A percentile compares a stretch with the other conserved stretches of the same genome.
These are phyloP conservation scores for Thoreauomyces humboldtii DNA, from an alignment of 192 early-diverging fungal species.

Conservation along the genomic window DNA sequence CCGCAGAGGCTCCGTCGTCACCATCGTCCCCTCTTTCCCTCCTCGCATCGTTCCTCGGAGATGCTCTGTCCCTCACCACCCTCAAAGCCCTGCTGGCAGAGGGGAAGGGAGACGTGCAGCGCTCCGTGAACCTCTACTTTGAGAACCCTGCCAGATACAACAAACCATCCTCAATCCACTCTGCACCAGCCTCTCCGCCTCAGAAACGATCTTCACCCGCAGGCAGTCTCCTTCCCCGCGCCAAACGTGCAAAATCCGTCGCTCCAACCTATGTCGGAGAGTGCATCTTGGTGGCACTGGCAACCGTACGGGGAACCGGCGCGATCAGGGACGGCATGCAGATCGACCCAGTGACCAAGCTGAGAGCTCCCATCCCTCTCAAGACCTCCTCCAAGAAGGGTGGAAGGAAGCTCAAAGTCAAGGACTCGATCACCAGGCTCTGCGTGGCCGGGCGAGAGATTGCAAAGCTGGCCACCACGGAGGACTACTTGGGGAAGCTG, in stretches of 20 bases:
- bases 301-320: slow-evolving; percentile 4
- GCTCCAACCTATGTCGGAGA: slow-evolving; percentile 21
- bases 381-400: no score
- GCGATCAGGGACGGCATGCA: slow-evolving; percentile 12
- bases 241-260: no score
- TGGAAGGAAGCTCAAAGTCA: no score
- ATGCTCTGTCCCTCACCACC: background rate
- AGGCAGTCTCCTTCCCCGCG: no score
- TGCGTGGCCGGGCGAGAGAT: slow-evolving; percentile 8
- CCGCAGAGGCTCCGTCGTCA: background rate
- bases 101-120: background rate
- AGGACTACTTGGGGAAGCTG: slow-evolving; percentile 19
- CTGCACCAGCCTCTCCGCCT: background rate
- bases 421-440: slow-evolving; percentile 8
- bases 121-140: slow-evolving; percentile 10
- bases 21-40: background rate
- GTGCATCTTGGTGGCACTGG: slow-evolving; percentile 3
- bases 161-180: background rate
- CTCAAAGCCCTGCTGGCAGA: background rate
- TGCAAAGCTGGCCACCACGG: slow-evolving; percentile 10
- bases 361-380: no score
- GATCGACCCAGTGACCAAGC: slow-evolving; percentile 12
- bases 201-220: no score
- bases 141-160: slow-evolving; percentile 13
- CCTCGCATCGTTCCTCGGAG: slow-evolving; percentile 2